phyloP scores from a whole-genome alignment of 2,329 filamentous ascomycete species.

The Ceratocystis diversiconidia region DNA sequence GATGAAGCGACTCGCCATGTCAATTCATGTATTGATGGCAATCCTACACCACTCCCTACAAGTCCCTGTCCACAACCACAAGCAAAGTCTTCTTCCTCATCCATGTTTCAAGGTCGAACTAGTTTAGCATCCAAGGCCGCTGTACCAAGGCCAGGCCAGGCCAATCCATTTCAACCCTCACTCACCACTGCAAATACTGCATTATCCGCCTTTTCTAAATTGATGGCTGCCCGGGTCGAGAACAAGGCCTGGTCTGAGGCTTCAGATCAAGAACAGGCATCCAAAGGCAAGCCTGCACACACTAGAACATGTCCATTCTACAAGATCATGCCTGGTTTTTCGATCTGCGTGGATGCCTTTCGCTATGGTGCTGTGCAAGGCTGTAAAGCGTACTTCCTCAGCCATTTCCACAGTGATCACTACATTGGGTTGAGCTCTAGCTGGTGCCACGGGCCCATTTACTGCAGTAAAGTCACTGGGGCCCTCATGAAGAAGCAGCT shows the following conservation, averaged over 20 bases:
- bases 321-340: constrained; percentile 89
- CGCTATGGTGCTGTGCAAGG: constrained; percentile 86
- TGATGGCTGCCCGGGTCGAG: constrained; percentile 89
- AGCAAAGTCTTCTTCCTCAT: not conserved
- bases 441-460: constrained; percentile 90
- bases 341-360: constrained; percentile 90
- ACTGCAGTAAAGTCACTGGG: constrained; percentile 84
- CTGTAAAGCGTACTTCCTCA: constrained; percentile 89
- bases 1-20: constrained; percentile 73
- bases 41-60: constrained; percentile 44
- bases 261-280: constrained; percentile 61
- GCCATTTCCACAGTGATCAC: constrained; percentile 96
- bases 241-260: constrained; percentile 80
- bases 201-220: constrained; percentile 70
- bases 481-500: constrained; percentile 81
- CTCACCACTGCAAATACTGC: constrained; percentile 24
- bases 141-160: constrained; percentile 63
- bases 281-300: constrained; percentile 73
- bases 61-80: not conserved
- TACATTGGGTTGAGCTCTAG: constrained; percentile 79
- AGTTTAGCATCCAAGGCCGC: constrained; percentile 53
- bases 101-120: constrained; percentile 29
- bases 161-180: constrained; percentile 52
- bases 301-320: constrained; percentile 93
- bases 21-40: constrained; percentile 82